phyloP scores from a whole-genome alignment of 2,329 filamentous ascomycete species.

The Trichophyton verrucosum region DNA sequence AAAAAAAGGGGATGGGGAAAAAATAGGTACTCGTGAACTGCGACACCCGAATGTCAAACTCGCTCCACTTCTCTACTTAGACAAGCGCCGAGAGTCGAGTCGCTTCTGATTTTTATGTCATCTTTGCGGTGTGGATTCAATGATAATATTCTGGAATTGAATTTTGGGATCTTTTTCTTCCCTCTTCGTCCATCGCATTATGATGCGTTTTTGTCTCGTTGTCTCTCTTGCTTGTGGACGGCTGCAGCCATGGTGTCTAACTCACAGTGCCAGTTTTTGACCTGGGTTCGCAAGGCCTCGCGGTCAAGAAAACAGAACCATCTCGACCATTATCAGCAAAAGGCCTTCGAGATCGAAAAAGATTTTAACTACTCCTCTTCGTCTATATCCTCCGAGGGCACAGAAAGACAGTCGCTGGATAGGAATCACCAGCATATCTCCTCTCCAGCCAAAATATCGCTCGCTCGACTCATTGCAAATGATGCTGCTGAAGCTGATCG shows the following conservation, averaged over 20 bases:
- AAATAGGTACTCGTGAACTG: not conserved
- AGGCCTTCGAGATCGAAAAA: not conserved
- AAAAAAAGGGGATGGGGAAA: not conserved
- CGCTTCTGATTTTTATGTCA: not conserved
- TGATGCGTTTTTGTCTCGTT: not conserved
- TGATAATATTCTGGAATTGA: not conserved
- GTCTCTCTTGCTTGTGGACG: not conserved
- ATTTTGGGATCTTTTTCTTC: not conserved
- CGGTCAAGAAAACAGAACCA: not conserved
- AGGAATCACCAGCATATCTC: not conserved
- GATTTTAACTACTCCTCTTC: not conserved
- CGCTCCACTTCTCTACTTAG: not conserved
- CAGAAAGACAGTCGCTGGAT: not conserved
- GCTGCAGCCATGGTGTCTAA: not conserved
- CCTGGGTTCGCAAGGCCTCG: not conserved
- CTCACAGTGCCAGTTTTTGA: not conserved
- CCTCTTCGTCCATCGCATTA: not conserved
- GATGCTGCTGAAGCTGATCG: conserved; percentile 4
- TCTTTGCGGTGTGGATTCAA: not conserved
- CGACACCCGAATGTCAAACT: not conserved
- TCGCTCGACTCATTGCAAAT: conserved; percentile 7
- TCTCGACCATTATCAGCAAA: not conserved
- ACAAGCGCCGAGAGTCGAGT: not conserved
- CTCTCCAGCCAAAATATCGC: conserved; percentile 6
- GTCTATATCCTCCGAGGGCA: not conserved